phyloP scores from a whole-genome alignment of 2,329 filamentous ascomycete genomes.

The Sclerotinia trifoliorum region DNA sequence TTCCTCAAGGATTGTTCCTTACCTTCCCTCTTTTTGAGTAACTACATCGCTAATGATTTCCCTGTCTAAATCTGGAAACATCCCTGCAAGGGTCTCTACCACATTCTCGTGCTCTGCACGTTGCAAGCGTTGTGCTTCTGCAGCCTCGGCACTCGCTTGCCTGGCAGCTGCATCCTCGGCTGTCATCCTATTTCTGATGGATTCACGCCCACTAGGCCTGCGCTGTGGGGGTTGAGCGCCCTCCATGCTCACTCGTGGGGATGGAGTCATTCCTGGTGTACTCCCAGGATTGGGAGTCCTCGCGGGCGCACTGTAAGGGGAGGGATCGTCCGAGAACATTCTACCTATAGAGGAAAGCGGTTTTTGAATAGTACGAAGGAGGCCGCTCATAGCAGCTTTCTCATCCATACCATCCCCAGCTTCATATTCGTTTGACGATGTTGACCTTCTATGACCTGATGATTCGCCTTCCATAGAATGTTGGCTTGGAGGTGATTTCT shows the following conservation, averaged over 20 bases:
- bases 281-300: constrained; percentile 48
- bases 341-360: constrained; percentile 89
- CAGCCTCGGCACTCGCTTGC: constrained; percentile 85
- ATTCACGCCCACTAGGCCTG: constrained; percentile 27
- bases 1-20: constrained; percentile 40
- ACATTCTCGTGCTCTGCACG: constrained; percentile 84
- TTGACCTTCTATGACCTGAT: constrained; percentile 55
- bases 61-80: constrained; percentile 94
- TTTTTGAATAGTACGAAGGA: constrained; percentile 86
- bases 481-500: constrained; percentile 51
- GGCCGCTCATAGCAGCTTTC: constrained; percentile 75
- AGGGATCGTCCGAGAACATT: constrained; percentile 77
- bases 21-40: constrained; percentile 91
- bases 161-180: constrained; percentile 86
- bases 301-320: constrained; percentile 41
- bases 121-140: constrained; percentile 81
- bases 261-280: constrained; percentile 41
- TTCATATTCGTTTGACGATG: constrained; percentile 53
- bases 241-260: constrained; percentile 35
- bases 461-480: constrained; percentile 61
- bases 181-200: constrained; percentile 46
- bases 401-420: constrained; percentile 61
- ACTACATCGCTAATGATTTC: constrained; percentile 98
- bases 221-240: constrained; percentile 27
- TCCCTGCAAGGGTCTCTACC: constrained; percentile 88